A percentile compares a stretch with the other conserved stretches of the same genome.
Conservation (phyloP, 1,284 basidiomycete genomes). For the Fomitopsis betulina region DNA sequence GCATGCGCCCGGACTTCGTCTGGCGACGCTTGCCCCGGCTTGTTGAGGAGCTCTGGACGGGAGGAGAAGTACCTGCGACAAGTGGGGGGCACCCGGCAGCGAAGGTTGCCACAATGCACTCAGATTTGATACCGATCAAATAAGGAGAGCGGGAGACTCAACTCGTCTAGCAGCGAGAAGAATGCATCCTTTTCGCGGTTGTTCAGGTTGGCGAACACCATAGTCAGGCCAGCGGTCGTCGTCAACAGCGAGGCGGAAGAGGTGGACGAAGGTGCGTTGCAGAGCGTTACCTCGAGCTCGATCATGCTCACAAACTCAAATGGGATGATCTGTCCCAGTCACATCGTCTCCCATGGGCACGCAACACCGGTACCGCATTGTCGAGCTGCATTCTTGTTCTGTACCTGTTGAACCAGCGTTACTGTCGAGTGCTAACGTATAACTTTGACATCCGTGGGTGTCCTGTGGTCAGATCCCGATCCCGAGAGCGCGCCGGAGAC, state of each 20-base stretch:
- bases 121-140: neutral
- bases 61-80: constrained; percentile 65
- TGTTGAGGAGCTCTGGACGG: constrained; percentile 57
- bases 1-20: constrained; percentile 22
- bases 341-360: too few relatives aligned
- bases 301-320: too few relatives aligned
- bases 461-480: neutral
- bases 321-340: too few relatives aligned
- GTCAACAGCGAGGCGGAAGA: neutral
- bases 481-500: neutral
- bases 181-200: constrained; percentile 72
- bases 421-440: neutral
- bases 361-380: too few relatives aligned
- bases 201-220: constrained; percentile 58
- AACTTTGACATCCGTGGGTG: neutral
- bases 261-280: neutral
- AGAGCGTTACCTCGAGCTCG: neutral
- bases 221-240: constrained; percentile 1
- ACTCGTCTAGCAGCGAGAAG: constrained; percentile 77
- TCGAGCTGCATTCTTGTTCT: neutral
- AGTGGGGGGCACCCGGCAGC: neutral
- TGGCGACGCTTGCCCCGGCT: constrained; percentile 6
- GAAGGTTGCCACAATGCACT: constrained; percentile 1
- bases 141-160: constrained; percentile 18
- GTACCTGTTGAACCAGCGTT: neutral